Evolutionary conservation across 352 stramenopile species (phyloP), one percentile per base, ranked within the genome.

Genomic region (Blastocystis sp.): DNA sequence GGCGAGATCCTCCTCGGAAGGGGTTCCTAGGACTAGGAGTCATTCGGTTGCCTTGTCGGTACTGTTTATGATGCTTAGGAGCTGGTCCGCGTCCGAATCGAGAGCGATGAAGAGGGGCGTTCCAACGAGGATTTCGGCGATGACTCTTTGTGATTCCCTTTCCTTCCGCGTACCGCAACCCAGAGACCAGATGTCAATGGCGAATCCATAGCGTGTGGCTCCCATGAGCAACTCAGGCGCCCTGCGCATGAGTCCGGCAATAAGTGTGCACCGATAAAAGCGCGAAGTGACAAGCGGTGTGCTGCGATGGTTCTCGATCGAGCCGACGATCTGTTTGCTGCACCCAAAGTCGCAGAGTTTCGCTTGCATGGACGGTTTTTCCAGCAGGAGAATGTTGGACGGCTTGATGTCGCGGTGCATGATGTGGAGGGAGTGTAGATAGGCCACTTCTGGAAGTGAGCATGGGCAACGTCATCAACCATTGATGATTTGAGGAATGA

Each of bases 321-420:
- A 59, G 11, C 74, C 74, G 0, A 45, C 28, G 60, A 84, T 84
- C 17, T 59, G 74, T 34, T 63, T 84, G 24, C 74, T 84, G 54
- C 74, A 84, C 17, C 93, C 93, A 91, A 95, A 96, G 87, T 96
- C 93, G 87, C 93, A 95, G 63, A 96, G 92, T 87, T 98, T 98
- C n/a, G 98, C 91, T 87, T 97, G 93, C 87, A 96, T 96, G 2
- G 97, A 89, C 42, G 96, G 95, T 45, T 95, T 98, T 74, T 97
- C 95, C 90, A 95, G 95, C 2, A 98, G 91, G n/a, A 98, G 89
- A 89, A 98, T 95, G 89, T 98, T 98, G 14, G 92, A 94, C 6
- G 94, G 94, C 90, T 98, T 98, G 28, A 99, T 89, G 89, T 98
- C 96, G 11, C 97, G 92, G 91, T 98, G 96, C 52, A 98, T 93